phyloP scores from a whole-genome alignment of 177 flowering plant genomes.

The Tripterygium wilfordii region DNA sequence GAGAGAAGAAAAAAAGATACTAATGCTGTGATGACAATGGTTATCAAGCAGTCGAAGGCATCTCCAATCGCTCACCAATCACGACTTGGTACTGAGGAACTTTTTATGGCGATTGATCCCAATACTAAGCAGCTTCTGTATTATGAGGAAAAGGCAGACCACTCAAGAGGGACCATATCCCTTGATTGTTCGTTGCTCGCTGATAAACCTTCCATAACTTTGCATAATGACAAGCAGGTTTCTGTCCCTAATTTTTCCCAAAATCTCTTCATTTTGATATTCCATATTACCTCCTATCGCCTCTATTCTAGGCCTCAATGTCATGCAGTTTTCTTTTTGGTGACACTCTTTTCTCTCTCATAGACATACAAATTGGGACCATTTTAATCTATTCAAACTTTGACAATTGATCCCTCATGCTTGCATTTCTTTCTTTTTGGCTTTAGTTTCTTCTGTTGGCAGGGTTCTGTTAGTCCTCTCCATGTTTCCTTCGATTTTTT shows the following conservation, averaged over 20 bases:
- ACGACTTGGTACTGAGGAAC: conserved; percentile 89
- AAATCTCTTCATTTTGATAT: neutral
- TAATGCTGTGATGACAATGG: conserved; percentile 94
- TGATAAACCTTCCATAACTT: conserved; percentile 50
- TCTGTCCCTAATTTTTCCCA: neutral
- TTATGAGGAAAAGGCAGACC: conserved; percentile 75
- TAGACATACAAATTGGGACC: too few species aligned
- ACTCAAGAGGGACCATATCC: conserved; percentile 47
- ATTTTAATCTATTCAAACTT: too few species aligned
- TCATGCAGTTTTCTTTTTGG: too few species aligned
- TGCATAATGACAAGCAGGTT: conserved; percentile 91
- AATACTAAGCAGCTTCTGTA: conserved; percentile 72
- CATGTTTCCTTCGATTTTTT: too few species aligned
- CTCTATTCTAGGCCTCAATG: too few species aligned
- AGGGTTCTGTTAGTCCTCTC: too few species aligned
- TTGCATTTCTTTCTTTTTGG: too few species aligned
- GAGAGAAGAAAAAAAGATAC: conserved; percentile 79
- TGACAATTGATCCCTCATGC: too few species aligned
- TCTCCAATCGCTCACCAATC: conserved; percentile 69
- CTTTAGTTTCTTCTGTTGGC: too few species aligned
- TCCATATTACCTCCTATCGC: too few species aligned
- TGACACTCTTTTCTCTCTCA: too few species aligned
- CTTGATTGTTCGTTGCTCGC: conserved; percentile 64
- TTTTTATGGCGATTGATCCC: conserved; percentile 89
- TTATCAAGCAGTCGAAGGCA: conserved; percentile 75